Evolutionary conservation across 2,329 filamentous ascomycete genomes (phyloP).

Genomic region (Fusarium metavorans): DNA sequence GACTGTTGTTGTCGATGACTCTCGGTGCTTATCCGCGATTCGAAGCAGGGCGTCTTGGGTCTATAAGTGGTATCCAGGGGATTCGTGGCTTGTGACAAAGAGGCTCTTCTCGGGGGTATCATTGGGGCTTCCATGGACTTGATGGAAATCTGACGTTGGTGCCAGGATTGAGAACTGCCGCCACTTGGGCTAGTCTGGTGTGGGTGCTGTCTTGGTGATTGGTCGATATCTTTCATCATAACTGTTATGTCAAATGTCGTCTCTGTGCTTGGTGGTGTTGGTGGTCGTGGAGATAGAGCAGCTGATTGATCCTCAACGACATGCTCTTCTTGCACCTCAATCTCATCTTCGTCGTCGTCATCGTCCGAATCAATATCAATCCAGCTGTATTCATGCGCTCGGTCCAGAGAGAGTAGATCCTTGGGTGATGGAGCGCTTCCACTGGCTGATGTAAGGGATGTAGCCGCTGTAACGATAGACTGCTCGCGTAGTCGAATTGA

Average conservation of each 20-base stretch:
- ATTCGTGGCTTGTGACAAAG: slow-evolving; percentile 28
- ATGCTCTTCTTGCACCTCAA: slow-evolving; percentile 20
- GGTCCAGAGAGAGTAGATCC: slow-evolving; percentile 30
- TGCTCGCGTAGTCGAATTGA: slow-evolving; percentile 50
- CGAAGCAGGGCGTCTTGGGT: slow-evolving; percentile 24
- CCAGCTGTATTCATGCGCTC: slow-evolving; percentile 50
- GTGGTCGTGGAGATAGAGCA: slow-evolving; percentile 48
- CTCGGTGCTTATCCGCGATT: slow-evolving; percentile 11
- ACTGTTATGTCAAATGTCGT: slow-evolving; percentile 28
- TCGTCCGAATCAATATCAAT: slow-evolving; percentile 53
- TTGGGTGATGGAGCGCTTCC: slow-evolving; percentile 46
- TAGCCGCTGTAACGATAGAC: slow-evolving; percentile 52
- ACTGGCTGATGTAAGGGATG: slow-evolving; percentile 50
- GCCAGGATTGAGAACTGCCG: not conserved
- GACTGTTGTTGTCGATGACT: slow-evolving; percentile 24
- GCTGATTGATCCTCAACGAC: slow-evolving; percentile 19
- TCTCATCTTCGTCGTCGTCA: slow-evolving; percentile 38
- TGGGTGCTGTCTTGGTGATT: not conserved
- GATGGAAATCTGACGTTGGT: slow-evolving; percentile 22
- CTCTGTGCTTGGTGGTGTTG: slow-evolving; percentile 43
- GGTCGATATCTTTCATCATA: slow-evolving; percentile 27
- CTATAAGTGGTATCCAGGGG: slow-evolving; percentile 12
- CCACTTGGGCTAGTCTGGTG: slow-evolving; percentile 13
- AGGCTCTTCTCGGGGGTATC: slow-evolving; percentile 38
- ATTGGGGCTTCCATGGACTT: slow-evolving; percentile 36